phyloP scores from a whole-genome alignment of 2,329 filamentous ascomycete species.

The Colletotrichum plurivorum region DNA sequence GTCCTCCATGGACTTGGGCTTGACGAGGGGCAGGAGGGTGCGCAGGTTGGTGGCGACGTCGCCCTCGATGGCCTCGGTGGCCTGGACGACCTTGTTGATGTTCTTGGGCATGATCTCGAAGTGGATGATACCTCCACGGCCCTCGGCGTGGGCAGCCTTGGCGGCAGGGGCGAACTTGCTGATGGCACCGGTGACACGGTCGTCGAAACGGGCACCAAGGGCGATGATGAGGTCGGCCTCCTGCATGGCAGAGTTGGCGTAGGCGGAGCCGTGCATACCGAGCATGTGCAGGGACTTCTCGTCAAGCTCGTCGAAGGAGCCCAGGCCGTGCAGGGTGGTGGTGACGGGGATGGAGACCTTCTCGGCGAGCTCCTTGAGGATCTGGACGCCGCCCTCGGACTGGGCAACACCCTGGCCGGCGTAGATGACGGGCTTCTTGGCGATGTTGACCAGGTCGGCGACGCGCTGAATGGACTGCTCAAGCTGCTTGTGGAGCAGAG shows the following conservation, averaged over 20 bases:
- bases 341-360: slow-evolving; percentile 95
- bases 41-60: slow-evolving; percentile 87
- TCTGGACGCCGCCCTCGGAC: slow-evolving; percentile 81
- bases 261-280: slow-evolving; percentile 97
- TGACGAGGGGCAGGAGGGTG: slow-evolving; percentile 80
- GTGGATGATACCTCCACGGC: slow-evolving; percentile 93
- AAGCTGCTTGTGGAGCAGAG: slow-evolving; percentile 80
- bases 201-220: slow-evolving; percentile 93
- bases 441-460: slow-evolving; percentile 85
- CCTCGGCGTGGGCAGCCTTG: slow-evolving; percentile 85
- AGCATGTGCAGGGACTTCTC: slow-evolving; percentile 98
- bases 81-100: slow-evolving; percentile 99
- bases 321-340: slow-evolving; percentile 94
- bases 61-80: slow-evolving; percentile 94
- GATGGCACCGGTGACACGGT: slow-evolving; percentile 89
- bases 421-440: slow-evolving; percentile 96
- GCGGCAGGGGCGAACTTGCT: slow-evolving; percentile 91
- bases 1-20: slow-evolving; percentile 72
- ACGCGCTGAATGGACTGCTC: slow-evolving; percentile 81
- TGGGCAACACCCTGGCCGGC: slow-evolving; percentile 92
- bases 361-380: slow-evolving; percentile 89
- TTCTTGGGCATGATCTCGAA: slow-evolving; percentile 99
- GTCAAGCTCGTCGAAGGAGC: slow-evolving; percentile 92
- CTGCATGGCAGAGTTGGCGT: slow-evolving; percentile 98
- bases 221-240: slow-evolving; percentile 96